Conservation (phyloP, 148 eudicot species). For the Polygonum maritimum region DNA sequence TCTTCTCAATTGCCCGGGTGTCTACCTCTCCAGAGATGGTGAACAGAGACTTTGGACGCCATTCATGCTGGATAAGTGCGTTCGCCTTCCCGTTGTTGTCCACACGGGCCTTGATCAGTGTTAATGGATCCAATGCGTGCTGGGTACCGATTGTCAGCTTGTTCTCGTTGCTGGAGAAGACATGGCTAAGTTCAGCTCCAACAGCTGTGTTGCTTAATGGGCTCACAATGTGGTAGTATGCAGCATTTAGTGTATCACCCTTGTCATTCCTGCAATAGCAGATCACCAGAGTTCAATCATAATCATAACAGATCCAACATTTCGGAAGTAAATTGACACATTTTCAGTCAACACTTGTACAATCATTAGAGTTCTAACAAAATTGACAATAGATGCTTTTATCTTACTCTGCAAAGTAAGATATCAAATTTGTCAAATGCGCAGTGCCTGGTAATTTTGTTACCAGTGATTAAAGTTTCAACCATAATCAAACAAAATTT, state of each 20-base stretch:
- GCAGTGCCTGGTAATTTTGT: too few relatives aligned
- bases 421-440: background rate
- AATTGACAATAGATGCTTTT: too few relatives aligned
- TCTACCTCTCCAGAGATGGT: slow-evolving; percentile 78
- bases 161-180: slow-evolving; percentile 63
- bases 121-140: slow-evolving; percentile 58
- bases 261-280: slow-evolving; percentile 50
- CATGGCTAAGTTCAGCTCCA: slow-evolving; percentile 67
- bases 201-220: slow-evolving; percentile 69
- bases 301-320: background rate
- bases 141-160: slow-evolving; percentile 67
- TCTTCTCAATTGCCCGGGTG: slow-evolving; percentile 73
- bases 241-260: slow-evolving; percentile 46
- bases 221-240: slow-evolving; percentile 65
- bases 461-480: too few relatives aligned
- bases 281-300: background rate
- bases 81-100: slow-evolving; percentile 65
- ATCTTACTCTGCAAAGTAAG: background rate
- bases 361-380: background rate
- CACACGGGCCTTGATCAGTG: slow-evolving; percentile 53
- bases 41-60: slow-evolving; percentile 59
- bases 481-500: too few relatives aligned
- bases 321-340: background rate
- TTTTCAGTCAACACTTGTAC: background rate
- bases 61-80: slow-evolving; percentile 70